Base-by-base conservation (phyloP, 805 yeast species). In the Yamadazyma ubonensis region DNA sequence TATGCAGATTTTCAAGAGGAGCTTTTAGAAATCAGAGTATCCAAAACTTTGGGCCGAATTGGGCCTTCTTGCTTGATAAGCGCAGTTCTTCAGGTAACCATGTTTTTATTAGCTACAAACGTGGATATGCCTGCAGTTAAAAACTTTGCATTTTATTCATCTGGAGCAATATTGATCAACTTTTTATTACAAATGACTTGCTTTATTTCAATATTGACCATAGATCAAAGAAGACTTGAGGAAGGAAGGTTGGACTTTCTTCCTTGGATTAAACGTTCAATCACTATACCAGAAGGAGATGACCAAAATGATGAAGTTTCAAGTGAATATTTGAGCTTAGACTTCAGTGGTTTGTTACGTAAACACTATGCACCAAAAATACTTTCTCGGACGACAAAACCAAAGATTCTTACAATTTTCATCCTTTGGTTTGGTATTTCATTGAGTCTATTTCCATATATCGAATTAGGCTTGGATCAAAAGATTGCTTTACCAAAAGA, bases 91-190 rank as follows among this genome's bases (percentile, higher is more conserved):
- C 97, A 93, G 53, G 70, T 82, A n/a, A 67, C 79, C 6, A 86
- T 96, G 53, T 89, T 91, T 53, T 61, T 79, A 6, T 65, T 91
- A 29, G 96, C 96, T 0, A 71, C 95, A 0, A 60, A 71, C 4
- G 97, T 93, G 5, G 74, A 82, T 9, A 93, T 93, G 97, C 98
- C 98, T 1, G 98, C 98, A 0, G 98, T 91, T 14, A 75, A 83
- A 47, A 93, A 90, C 59, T 91, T 91, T 70, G 97, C 99, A 0
- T 61, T 85, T 10, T 93, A 87, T 55, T 86, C 96, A 5, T 90
- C 96, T 0, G 84, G 88, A 12, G 91, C 98, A 0, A 82, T 91
- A 2, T 53, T 84, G 5, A 65, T 86, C 51, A 90, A 91, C 57
- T 81, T 91, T 1, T 30, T 79, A 0, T 66, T 91, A 21, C 98